phyloP scores from a whole-genome alignment of 202 grass and related monocot genomes.

The Panicum hallii region DNA sequence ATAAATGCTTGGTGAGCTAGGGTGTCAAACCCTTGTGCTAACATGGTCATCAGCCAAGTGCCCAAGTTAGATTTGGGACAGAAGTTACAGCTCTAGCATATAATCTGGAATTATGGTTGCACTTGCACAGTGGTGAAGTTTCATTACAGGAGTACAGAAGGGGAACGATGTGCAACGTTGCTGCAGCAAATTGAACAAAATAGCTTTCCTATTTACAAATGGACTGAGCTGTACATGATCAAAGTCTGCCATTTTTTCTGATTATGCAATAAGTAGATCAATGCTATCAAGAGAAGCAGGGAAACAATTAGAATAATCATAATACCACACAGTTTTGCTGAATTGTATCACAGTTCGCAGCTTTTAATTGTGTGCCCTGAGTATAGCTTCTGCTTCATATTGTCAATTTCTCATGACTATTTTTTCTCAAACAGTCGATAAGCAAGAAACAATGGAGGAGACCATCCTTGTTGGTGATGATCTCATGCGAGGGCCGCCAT shows the following conservation, averaged over 20 bases:
- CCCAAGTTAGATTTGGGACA: neutral
- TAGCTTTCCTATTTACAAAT: neutral
- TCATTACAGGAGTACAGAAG: conserved; percentile 8
- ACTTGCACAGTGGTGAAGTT: neutral
- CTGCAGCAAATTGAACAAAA: neutral
- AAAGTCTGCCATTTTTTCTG: neutral
- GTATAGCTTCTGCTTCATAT: neutral
- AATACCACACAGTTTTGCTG: neutral
- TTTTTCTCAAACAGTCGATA: conserved; percentile 68
- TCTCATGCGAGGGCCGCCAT: conserved; percentile 87
- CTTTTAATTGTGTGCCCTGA: neutral
- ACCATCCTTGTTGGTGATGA: conserved; percentile 88
- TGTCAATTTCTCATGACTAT: conserved; percentile 13
- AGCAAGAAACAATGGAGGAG: conserved; percentile 90
- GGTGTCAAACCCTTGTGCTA: neutral
- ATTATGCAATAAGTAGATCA: conserved; percentile 11
- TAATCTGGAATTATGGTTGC: neutral
- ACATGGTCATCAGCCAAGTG: neutral
- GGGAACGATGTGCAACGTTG: neutral
- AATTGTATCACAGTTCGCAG: neutral
- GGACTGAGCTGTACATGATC: neutral
- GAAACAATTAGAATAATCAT: neutral
- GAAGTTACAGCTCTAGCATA: neutral
- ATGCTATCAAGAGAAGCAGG: neutral
- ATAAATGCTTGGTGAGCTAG: neutral